A percentile compares a stretch with the other conserved stretches of the same genome.
Evolutionary conservation across 2,329 filamentous ascomycete genomes (phyloP).

Genomic region (Talaromyces sp.): DNA sequence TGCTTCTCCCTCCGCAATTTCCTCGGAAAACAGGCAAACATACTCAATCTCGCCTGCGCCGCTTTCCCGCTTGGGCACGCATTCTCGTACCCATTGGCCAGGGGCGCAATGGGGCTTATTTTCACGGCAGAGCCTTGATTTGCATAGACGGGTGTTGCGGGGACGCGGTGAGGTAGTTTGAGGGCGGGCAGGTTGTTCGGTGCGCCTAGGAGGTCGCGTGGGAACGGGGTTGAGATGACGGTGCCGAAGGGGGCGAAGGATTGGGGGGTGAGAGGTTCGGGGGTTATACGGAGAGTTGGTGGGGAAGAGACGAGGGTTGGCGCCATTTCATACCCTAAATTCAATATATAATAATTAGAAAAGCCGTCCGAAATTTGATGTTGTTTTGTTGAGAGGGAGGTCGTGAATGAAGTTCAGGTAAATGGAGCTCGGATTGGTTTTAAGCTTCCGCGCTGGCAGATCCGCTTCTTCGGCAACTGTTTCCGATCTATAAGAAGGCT

Average conservation of each 20-base stretch:
- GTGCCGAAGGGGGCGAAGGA: constrained; percentile 78
- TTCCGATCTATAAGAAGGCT: neutral
- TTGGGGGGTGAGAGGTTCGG: constrained; percentile 63
- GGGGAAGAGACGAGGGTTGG: constrained; percentile 33
- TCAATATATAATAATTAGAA: neutral
- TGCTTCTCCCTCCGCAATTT: constrained; percentile 40
- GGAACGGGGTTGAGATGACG: constrained; percentile 70
- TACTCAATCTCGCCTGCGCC: constrained; percentile 68
- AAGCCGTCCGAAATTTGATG: neutral
- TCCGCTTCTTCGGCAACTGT: neutral
- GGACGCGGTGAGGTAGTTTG: constrained; percentile 28
- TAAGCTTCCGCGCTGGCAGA: neutral
- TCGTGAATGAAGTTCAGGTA: neutral
- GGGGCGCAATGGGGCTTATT: constrained; percentile 73
- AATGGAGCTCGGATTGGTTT: neutral
- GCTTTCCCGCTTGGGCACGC: constrained; percentile 41
- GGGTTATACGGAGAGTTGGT: constrained; percentile 49
- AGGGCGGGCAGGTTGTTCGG: constrained; percentile 47
- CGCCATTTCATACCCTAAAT: constrained; percentile 23
- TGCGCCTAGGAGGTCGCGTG: constrained; percentile 49
- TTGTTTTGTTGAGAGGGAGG: neutral
- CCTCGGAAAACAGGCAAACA: constrained; percentile 81
- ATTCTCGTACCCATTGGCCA: constrained; percentile 65
- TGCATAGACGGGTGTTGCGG: constrained; percentile 56
- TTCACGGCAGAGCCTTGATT: constrained; percentile 91